Conservation (phyloP, 2,329 filamentous ascomycete species). For the Coleophoma crateriformis region DNA sequence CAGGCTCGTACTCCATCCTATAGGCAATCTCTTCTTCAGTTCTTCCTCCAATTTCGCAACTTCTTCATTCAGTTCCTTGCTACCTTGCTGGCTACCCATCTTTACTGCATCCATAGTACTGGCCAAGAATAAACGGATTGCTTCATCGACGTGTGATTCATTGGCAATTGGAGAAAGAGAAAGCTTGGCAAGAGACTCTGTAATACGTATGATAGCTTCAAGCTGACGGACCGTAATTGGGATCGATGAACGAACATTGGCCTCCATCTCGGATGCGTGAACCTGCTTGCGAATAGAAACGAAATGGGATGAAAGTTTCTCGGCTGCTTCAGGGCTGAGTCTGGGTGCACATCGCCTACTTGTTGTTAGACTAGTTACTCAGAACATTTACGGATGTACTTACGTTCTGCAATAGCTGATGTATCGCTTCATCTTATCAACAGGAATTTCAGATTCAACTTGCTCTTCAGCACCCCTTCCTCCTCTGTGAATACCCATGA, state of each 20-base stretch:
- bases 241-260: conserved; percentile 86
- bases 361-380: conserved; percentile 2
- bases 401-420: conserved; percentile 95
- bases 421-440: conserved; percentile 97
- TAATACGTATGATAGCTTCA: conserved; percentile 95
- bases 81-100: conserved; percentile 77
- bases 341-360: conserved; percentile 82
- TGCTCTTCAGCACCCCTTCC: conserved; percentile 77
- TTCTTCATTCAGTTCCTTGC: conserved; percentile 87
- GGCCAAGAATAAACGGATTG: conserved; percentile 92
- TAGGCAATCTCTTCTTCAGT: conserved; percentile 78
- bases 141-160: conserved; percentile 91
- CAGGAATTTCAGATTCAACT: conserved; percentile 79
- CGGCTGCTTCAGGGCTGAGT: conserved; percentile 82
- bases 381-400: conserved; percentile 30
- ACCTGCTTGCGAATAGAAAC: conserved; percentile 94
- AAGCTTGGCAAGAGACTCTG: conserved; percentile 90
- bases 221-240: conserved; percentile 97
- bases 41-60: conserved; percentile 83
- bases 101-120: conserved; percentile 97
- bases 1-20: conserved; percentile 91
- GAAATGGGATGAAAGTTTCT: conserved; percentile 95
- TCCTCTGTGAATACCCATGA: conserved; percentile 96
- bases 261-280: conserved; percentile 82
- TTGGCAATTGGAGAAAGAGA: conserved; percentile 80